Evolutionary conservation across 139 green algal genomes (phyloP), one percentile per base, ranked within the genome.

Genomic region (Pseudopediastrum boryanum): DNA sequence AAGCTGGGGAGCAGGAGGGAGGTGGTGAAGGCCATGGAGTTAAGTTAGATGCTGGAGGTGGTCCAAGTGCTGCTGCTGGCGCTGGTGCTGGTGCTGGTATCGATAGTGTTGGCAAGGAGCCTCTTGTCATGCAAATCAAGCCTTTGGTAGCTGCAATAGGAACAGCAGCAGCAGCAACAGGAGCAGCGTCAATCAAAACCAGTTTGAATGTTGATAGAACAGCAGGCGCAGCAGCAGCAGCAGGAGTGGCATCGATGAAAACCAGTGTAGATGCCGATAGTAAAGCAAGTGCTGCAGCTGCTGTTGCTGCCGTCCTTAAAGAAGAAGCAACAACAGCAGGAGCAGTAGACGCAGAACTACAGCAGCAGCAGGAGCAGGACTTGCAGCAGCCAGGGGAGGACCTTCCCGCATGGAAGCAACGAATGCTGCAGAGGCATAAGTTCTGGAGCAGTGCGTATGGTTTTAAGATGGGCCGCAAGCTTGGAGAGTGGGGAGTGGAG

Each of bases 381-480:
- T 23, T 63, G 52, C 36, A 76, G 77, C 33, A 71, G 58, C 74
- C 36, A 42, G 50, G 4, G 69, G 13, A 66, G n/a, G n/a, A n/a
- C n/a, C 83, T 71, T 9, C 62, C 38, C 1, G 58, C 86, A 48
- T 96, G 93, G 93, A 78, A 89, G 27, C 82, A 95, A 58, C 78
- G 93, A 0, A 90, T 89, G 71, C 51, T 69, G 5, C 52, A 83
- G 48, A 83, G 94, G 3, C 94, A 97, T 72, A 86, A 88, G 56
- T 94, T 93, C 78, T 98, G 93, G 93, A 95, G 87, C 86, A 83
- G 78, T 0, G 89, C 79, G 33, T 89, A 95, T 31, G 94, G 94
- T 36, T 98, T 98, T 80, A 83, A 88, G 44, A 86, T 95, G 61
- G 94, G 94, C 0, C 84, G 94, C n/a, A 96, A 95, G 80, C 88